Evolutionary conservation across 179 eudicot genomes (phyloP).

Genomic region (Corrigiola litoralis): DNA sequence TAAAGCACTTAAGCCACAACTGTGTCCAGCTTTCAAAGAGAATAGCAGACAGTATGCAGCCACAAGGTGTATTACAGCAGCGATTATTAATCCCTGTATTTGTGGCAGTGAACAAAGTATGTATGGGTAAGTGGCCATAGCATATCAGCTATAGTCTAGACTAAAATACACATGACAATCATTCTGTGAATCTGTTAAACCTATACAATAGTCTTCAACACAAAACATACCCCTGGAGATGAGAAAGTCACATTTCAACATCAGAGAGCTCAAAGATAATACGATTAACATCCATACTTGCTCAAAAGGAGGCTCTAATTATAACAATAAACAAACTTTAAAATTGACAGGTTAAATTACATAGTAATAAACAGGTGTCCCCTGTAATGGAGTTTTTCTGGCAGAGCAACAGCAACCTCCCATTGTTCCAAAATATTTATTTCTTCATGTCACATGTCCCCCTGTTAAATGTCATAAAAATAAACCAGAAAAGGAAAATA

Average conservation of each 20-base stretch:
- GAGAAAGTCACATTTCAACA: background rate
- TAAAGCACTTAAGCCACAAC: background rate
- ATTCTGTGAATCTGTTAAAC: slow-evolving; percentile 4
- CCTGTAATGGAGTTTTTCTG: slow-evolving; percentile 62
- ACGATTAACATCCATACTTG: background rate
- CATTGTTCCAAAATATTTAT: slow-evolving; percentile 38
- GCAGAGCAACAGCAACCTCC: slow-evolving; percentile 93
- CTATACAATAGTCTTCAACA: slow-evolving; percentile 8
- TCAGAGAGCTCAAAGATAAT: background rate
- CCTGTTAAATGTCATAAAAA: slow-evolving; percentile 3
- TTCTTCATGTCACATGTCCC: slow-evolving; percentile 31
- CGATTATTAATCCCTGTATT: background rate
- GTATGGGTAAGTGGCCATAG: background rate
- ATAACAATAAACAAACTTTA: background rate
- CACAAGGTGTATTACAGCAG: background rate
- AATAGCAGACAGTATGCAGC: background rate
- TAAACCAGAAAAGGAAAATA: slow-evolving; percentile 3
- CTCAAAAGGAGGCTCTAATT: background rate
- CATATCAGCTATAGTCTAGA: no score
- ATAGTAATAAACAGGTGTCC: slow-evolving; percentile 82
- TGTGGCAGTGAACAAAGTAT: background rate
- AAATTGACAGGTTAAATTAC: slow-evolving; percentile 43
- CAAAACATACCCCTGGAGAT: no score
- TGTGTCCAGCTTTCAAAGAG: background rate
- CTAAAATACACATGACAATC: no score